Evolutionary conservation across 2,329 filamentous ascomycete genomes (phyloP), one percentile per base, ranked within the genome.

Genomic region (Colletotrichum sidae): DNA sequence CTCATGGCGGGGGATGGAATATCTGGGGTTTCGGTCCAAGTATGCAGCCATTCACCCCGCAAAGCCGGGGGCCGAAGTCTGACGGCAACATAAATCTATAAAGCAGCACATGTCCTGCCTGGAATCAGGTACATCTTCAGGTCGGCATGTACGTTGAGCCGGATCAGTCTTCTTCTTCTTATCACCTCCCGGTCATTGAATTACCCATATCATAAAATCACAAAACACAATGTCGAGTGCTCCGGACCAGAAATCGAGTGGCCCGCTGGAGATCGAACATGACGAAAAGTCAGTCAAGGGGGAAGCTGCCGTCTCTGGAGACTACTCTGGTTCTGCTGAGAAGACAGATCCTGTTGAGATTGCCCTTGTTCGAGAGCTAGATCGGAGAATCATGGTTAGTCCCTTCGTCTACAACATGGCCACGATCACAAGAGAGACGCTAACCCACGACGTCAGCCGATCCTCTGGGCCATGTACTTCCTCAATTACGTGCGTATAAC

Each of bases 291-390:
- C 49, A 53, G 50, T 47, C 37, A 50, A 60, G 33, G 60, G 25
- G 6, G 52, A 62, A 34, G 41, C 45, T 34, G 35, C 41, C 12
- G 35, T 53, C n/a, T 45, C 52, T 9, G 58, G 63, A 3, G 58
- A 66, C 11, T 61, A 62, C 58, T 66, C 59, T 8, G 71, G 71
- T 11, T 70, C 67, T 8, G 76, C 78, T 12, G 41, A 15, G 12
- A 72, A 72, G 41, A 69, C 64, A 1, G 66, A 70, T 34, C 71
- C 70, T 33, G 67, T 56, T 3, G 71, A 72, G 55, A 72, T 71
- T 39, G 65, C 69, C 2, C 64, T 72, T 2, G 71, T 72, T 6
- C 50, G 71, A 7, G 72, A 72, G 63, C 61, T 72, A 6, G 71
- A 73, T 17, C 46, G 67, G 2, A 68, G 60, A 55, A 72, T 72